Percentiles rank a stretch among this genome's conserved stretches.
phyloP scores from a whole-genome alignment of 495 filamentous ascomycete species.

The Aspergillus hancockii region DNA sequence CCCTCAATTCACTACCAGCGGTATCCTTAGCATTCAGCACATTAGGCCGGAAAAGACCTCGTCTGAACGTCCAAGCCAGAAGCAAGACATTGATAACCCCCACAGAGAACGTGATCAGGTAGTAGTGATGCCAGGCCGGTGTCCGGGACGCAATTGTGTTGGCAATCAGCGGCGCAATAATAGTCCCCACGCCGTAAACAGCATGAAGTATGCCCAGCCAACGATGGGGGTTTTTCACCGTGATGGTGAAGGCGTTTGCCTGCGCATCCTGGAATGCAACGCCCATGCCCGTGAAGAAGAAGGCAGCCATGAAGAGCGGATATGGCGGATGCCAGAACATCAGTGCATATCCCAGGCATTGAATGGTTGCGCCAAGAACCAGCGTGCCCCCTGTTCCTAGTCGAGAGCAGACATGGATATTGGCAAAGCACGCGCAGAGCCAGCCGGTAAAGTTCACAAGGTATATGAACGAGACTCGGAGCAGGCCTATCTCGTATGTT shows the following conservation, averaged over 20 bases:
- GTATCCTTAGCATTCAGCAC: conserved; percentile 19
- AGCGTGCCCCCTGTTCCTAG: conserved; percentile 50
- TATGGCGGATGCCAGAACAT: conserved; percentile 53
- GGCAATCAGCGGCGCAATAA: conserved; percentile 52
- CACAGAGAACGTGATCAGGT: conserved; percentile 20
- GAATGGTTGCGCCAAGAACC: conserved; percentile 47
- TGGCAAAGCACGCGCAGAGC: conserved; percentile 48
- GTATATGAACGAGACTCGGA: conserved; percentile 50
- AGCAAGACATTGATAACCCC: conserved; percentile 20
- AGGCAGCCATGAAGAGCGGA: conserved; percentile 45
- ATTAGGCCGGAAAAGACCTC: conserved; percentile 27
- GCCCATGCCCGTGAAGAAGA: conserved; percentile 50
- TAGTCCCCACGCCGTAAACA: conserved; percentile 53
- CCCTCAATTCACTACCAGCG: conserved; percentile 23
- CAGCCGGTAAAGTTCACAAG: conserved; percentile 48
- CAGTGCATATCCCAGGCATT: conserved; percentile 46
- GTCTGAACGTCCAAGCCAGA: conserved; percentile 23
- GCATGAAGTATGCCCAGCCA: conserved; percentile 61
- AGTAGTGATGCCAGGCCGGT: conserved; percentile 27
- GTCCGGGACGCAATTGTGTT: conserved; percentile 43
- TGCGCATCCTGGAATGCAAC: conserved; percentile 56
- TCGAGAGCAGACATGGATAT: conserved; percentile 45
- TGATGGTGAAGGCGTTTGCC: conserved; percentile 52
- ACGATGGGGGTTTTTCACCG: conserved; percentile 46
- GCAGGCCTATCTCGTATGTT: conserved; percentile 45